Evolutionary conservation across 345 rosid genomes (phyloP).

Genomic region (Hibiscus tridactylites): DNA sequence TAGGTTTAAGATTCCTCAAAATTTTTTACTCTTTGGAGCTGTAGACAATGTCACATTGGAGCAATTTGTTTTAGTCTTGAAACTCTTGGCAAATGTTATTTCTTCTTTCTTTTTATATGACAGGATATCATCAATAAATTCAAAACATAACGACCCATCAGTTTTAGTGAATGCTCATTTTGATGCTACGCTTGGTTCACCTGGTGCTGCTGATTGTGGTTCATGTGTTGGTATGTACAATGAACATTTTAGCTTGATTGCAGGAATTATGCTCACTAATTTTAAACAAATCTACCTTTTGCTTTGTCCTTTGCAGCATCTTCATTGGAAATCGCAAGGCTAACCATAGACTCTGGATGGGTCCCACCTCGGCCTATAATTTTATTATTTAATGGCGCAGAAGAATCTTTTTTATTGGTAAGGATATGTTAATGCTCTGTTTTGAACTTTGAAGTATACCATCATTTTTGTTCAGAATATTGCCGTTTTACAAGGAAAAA

Average conservation of each 20-base stretch:
- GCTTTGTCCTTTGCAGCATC: slow-evolving; percentile 50
- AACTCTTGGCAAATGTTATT: neutral
- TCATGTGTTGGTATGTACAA: slow-evolving; percentile 79
- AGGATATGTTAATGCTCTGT: neutral
- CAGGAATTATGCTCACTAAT: neutral
- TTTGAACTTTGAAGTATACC: neutral
- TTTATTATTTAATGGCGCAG: slow-evolving; percentile 91
- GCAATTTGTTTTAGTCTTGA: neutral
- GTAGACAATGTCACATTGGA: neutral
- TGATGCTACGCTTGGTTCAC: slow-evolving; percentile 85
- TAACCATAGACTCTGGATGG: slow-evolving; percentile 78
- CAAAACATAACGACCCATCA: slow-evolving; percentile 60
- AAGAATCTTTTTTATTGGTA: slow-evolving; percentile 91
- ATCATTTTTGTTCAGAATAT: no score
- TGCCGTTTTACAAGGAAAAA: no score
- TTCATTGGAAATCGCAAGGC: slow-evolving; percentile 78
- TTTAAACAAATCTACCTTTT: neutral
- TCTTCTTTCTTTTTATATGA: slow-evolving; percentile 16
- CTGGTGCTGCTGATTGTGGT: slow-evolving; percentile 97
- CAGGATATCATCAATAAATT: slow-evolving; percentile 75
- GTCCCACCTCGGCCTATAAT: slow-evolving; percentile 78
- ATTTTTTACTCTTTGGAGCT: neutral
- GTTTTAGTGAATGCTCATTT: slow-evolving; percentile 91
- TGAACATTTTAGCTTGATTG: neutral
- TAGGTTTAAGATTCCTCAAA: neutral